These are phyloP conservation scores for Yamadazyma spencermartinsiae DNA, from an alignment of 1,139 yeast species.

Conservation along the genomic window DNA sequence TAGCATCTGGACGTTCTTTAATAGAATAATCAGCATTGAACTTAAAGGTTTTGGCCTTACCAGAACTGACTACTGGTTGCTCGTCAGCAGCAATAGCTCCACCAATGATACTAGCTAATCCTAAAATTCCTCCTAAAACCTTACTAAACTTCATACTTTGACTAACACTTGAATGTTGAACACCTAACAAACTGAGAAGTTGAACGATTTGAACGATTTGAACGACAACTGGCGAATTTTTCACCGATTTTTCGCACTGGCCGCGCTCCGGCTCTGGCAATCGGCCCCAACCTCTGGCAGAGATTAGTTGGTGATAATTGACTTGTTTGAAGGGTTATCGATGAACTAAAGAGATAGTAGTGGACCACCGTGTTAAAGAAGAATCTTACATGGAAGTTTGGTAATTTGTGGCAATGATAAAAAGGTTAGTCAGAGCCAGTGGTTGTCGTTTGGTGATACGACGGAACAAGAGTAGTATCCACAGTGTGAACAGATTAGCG, in stretches of 20 bases:
- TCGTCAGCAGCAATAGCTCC: conserved; percentile 11
- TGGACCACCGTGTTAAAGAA: too few species aligned
- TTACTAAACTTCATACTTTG: conserved; percentile 22
- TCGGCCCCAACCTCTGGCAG: too few species aligned
- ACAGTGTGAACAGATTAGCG: not conserved
- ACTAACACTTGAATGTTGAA: too few species aligned
- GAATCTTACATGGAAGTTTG: too few species aligned
- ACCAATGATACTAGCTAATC: conserved; percentile 17
- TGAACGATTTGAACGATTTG: too few species aligned
- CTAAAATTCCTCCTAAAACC: conserved; percentile 18
- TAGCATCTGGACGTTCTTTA: conserved; percentile 39
- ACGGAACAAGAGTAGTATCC: conserved; percentile 4
- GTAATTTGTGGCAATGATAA: too few species aligned
- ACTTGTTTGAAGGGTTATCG: too few species aligned
- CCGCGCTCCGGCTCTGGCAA: too few species aligned
- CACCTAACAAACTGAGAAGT: too few species aligned
- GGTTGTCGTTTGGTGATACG: conserved; percentile 3
- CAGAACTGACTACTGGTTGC: conserved; percentile 18
- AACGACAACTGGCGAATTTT: conserved; percentile 1
- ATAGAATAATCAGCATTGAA: conserved; percentile 44
- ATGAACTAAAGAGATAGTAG: too few species aligned
- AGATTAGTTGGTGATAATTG: too few species aligned
- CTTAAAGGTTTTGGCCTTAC: conserved; percentile 27
- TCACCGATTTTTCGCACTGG: too few species aligned
- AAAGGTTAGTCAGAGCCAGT: not conserved